Evolutionary conservation across 1,284 basidiomycete genomes (phyloP), one percentile per base, ranked within the genome.

Genomic region (Trichosporon asahii): DNA sequence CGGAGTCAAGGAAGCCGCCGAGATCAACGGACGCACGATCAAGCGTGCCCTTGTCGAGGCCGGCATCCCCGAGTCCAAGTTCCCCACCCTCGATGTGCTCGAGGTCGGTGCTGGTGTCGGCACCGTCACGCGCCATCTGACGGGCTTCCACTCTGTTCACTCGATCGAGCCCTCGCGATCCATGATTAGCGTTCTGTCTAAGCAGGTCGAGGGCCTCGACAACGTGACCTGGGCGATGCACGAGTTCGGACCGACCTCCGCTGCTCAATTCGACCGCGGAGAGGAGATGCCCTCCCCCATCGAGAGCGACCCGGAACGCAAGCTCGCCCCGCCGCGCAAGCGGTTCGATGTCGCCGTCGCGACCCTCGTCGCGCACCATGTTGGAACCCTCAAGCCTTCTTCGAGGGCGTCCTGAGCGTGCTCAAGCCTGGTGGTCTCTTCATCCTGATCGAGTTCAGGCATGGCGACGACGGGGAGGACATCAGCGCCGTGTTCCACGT

Each of bases 71-170:
- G 33, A 72, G 9, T 27, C 64, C 0, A 4, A 40, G 18, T 66
- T 67, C 55, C n/a, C 27, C 35, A 21, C 21, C 7, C 66, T 78
- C 31, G 49, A 77, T 66, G 68, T 79, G 5, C 72, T 80, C 53
- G 80, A 81, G 65, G 74, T 81, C 25, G 80, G 80, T 11, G 75
- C 74, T 64, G 80, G 80, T 23, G 73, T 75, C 6, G 79, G 79
- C 65, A 68, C 76, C 9, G 80, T 82, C 2, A 80, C 79, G 4
- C 46, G 67, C 2, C 74, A 78, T 66, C 71, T 76, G 40, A 35
- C 70, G 25, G 40, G 66, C 12, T 82, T 80, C 69, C 46, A 67
- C 23, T 67, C 70, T 15, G 72, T 82, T 27, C 78, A 80, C 72
- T 68, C 76, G 5, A 75, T 80, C 68, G 80, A 82, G 68, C 70